Conservation (phyloP, 2,329 filamentous ascomycete genomes). For the Penicillium sclerotigenum region DNA sequence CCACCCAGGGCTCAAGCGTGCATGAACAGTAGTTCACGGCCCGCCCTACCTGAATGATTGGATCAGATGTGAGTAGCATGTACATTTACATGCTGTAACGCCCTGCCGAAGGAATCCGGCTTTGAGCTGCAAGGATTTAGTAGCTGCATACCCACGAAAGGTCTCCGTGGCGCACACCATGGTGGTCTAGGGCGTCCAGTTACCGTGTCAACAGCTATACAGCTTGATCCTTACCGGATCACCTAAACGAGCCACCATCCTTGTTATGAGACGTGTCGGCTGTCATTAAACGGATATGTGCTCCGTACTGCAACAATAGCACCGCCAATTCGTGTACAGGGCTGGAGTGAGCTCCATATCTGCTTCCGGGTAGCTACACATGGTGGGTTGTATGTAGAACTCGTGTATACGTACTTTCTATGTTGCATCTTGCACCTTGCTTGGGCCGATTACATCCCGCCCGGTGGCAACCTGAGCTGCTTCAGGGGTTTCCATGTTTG, state of each 20-base stretch:
- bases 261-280: background rate
- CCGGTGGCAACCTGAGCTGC: background rate
- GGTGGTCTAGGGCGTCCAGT: background rate
- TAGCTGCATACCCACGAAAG: background rate
- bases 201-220: slow-evolving; percentile 2
- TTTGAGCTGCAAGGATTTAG: slow-evolving; percentile 3
- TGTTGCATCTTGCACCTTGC: slow-evolving; percentile 3
- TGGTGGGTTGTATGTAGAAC: background rate
- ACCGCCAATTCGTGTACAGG: background rate
- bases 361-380: background rate
- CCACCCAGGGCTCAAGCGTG: slow-evolving; percentile 10
- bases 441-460: background rate
- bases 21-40: slow-evolving; percentile 23
- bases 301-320: background rate
- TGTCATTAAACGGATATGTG: background rate
- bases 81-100: slow-evolving; percentile 2
- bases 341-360: background rate
- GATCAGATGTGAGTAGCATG: background rate
- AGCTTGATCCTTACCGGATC: slow-evolving; percentile 1
- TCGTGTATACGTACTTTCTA: background rate
- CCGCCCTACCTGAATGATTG: background rate
- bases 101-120: background rate
- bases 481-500: background rate
- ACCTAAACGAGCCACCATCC: background rate
- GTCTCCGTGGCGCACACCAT: background rate